Base-by-base conservation (phyloP, 345 rosid species). In the Kandelia obovata region DNA sequence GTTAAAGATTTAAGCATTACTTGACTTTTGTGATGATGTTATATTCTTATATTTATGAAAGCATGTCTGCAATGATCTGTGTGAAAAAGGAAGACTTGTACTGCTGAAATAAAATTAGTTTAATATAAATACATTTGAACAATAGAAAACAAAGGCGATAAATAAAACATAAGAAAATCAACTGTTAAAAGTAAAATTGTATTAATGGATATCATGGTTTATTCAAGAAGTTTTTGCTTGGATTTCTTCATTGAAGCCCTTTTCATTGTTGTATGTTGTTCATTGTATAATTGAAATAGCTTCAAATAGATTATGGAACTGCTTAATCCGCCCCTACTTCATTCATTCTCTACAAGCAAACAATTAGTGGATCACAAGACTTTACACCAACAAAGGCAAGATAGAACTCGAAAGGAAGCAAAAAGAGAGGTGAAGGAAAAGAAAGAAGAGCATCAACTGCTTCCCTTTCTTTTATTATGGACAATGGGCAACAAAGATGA, bases 81-180 rank as follows among this genome's bases (percentile, higher is more conserved):
- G 35, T 6, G 6, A 28, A 32, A 32, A 32, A 32, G 1, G 35
- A 32, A 32, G 35, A 32, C 7, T 32, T 32, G 35, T 5, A 32
- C 1, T 32, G 35, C 5, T 32, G 5, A 32, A 32, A 32, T 32
- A 32, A 32, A 32, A 5, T 0, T 32, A 32, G 5, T 32, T 32
- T 28, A 28, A 28, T 28, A 28, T 2, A 28, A 28, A 28, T 2
- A 28, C 0, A 28, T 28, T 2, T 28, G 1, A 28, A 28, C 7
- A 32, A 32, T 32, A 53, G 62, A 62, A 59, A 69, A 72, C 46
- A n/a, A 75, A 63, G 27, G 49, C 75, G 70, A 77, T 71, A 77
- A 37, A 73, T 67, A 58, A 71, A 70, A 71, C 56, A 71, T 74
- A 64, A 34, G 35, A 34, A 34, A 85, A 88, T 84, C 88, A 77